Evolutionary conservation across 129 eudicot species (phyloP).

Genomic region (Pittosporum tobira): DNA sequence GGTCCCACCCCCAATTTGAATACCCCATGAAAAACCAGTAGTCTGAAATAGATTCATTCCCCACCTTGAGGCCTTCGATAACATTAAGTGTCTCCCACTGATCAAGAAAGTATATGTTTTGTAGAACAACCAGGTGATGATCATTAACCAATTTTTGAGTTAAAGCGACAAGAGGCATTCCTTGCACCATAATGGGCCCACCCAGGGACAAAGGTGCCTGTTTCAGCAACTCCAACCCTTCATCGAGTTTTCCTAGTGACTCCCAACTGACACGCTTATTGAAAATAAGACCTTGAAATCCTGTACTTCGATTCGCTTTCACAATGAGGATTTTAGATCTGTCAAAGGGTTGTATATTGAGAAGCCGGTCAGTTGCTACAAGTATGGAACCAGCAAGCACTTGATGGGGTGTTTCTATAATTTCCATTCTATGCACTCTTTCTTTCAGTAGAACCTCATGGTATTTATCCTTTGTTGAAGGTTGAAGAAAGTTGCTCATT

Average conservation of each 20-base stretch:
- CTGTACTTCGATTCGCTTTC: slow-evolving; percentile 50
- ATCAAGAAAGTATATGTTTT: slow-evolving; percentile 60
- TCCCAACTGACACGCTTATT: slow-evolving; percentile 82
- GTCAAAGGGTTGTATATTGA: slow-evolving; percentile 40
- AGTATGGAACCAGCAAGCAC: slow-evolving; percentile 55
- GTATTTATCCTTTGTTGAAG: slow-evolving; percentile 20
- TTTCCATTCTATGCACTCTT: slow-evolving; percentile 14
- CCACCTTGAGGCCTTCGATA: slow-evolving; percentile 44
- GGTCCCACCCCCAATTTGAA: slow-evolving; percentile 80
- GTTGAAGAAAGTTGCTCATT: slow-evolving; percentile 9
- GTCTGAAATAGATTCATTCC: slow-evolving; percentile 40
- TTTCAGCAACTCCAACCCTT: slow-evolving; percentile 39
- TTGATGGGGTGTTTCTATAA: slow-evolving; percentile 22
- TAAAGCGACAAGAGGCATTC: slow-evolving; percentile 69
- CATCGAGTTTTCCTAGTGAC: slow-evolving; percentile 40
- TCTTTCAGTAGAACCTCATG: slow-evolving; percentile 46
- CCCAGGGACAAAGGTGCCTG: slow-evolving; percentile 72
- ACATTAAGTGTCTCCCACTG: slow-evolving; percentile 39
- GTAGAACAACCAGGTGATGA: slow-evolving; percentile 36
- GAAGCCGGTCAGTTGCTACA: slow-evolving; percentile 63
- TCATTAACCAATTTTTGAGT: slow-evolving; percentile 29
- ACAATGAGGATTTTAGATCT: slow-evolving; percentile 64
- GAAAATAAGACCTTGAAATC: slow-evolving; percentile 69
- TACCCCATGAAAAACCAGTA: slow-evolving; percentile 85
- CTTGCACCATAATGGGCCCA: slow-evolving; percentile 62